phyloP scores from a whole-genome alignment of 106 monocot genomes.

The Allium sativum region DNA sequence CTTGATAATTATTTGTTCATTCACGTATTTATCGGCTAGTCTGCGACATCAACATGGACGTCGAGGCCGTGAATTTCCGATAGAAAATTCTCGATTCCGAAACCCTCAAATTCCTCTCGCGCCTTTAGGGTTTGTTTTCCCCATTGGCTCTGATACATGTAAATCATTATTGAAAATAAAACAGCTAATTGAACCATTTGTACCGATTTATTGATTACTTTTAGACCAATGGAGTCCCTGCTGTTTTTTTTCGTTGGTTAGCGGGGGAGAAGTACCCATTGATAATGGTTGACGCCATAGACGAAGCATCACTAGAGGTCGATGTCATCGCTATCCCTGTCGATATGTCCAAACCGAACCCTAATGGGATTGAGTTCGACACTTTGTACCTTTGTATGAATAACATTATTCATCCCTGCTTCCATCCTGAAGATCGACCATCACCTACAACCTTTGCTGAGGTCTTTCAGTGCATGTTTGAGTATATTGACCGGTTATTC shows the following conservation, averaged over 20 bases:
- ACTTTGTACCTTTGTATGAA: slow-evolving; percentile 62
- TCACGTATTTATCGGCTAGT: no score
- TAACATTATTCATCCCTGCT: slow-evolving; percentile 52
- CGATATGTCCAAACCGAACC: slow-evolving; percentile 40
- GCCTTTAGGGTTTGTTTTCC: no score
- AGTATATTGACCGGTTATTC: slow-evolving; percentile 94
- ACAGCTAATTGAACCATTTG: no score
- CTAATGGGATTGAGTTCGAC: slow-evolving; percentile 51
- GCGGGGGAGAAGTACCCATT: slow-evolving; percentile 47
- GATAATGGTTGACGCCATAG: slow-evolving; percentile 35
- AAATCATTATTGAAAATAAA: no score
- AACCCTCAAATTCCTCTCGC: no score
- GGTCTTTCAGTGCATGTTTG: slow-evolving; percentile 98
- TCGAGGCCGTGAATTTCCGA: no score
- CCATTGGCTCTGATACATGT: no score
- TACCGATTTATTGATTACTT: no score
- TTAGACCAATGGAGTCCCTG: slow-evolving; percentile 42
- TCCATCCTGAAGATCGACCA: slow-evolving; percentile 85
- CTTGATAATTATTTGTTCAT: no score
- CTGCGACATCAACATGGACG: no score
- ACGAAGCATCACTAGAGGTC: slow-evolving; percentile 24
- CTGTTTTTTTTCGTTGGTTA: slow-evolving; percentile 58
- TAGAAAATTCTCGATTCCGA: no score
- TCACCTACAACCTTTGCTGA: slow-evolving; percentile 83
- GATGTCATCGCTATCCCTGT: slow-evolving; percentile 20